Conservation (phyloP, 148 eudicot genomes). For the Rhododendron ovatum region DNA sequence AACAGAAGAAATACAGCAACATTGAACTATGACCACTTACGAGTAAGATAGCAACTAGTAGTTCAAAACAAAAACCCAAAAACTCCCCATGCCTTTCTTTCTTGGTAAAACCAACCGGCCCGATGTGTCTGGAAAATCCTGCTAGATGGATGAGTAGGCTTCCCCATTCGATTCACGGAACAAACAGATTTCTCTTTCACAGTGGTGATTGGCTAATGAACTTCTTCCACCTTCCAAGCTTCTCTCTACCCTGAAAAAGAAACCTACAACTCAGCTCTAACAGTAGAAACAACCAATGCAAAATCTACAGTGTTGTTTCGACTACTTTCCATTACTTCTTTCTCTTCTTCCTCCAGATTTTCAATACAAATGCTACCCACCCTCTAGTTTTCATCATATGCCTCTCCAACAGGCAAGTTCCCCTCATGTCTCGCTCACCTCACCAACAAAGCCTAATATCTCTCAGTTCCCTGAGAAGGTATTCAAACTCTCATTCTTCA, state of each 20-base stretch:
- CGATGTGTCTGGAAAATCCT: no score
- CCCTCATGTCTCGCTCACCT: neutral
- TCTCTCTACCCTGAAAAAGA: constrained; percentile 4
- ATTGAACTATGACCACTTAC: neutral
- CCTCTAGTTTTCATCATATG: neutral
- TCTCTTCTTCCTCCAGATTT: neutral
- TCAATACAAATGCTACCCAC: neutral
- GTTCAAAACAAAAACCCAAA: no score
- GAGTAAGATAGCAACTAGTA: neutral
- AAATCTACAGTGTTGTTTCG: neutral
- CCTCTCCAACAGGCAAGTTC: neutral
- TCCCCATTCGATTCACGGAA: neutral
- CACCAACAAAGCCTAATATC: neutral
- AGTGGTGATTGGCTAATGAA: neutral
- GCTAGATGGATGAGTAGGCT: neutral
- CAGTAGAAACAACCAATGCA: neutral
- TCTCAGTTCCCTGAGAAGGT: neutral
- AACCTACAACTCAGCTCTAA: neutral
- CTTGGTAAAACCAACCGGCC: no score
- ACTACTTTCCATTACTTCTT: neutral
- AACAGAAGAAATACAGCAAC: neutral
- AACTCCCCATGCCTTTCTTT: no score
- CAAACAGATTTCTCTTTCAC: neutral
- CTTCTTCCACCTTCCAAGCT: constrained; percentile 3
- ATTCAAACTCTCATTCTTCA: neutral